A percentile compares a stretch with the other conserved stretches of the same genome.
phyloP scores from a whole-genome alignment of 2,329 filamentous ascomycete species.

The Hymenoscyphus occultus region DNA sequence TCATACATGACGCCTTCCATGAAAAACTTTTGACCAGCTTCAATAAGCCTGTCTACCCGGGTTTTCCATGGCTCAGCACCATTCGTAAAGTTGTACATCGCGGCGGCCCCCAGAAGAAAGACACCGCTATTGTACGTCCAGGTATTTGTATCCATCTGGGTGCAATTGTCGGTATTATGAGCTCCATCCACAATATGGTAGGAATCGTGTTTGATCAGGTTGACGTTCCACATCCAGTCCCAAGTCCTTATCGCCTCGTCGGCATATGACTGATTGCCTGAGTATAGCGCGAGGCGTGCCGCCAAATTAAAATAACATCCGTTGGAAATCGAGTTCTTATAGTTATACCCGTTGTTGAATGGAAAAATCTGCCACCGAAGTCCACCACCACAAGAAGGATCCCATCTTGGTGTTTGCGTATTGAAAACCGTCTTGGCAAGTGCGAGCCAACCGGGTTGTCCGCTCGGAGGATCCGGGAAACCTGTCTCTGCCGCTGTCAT shows the following conservation, averaged over 20 bases:
- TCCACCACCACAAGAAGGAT: constrained; percentile 66
- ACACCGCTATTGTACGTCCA: constrained; percentile 71
- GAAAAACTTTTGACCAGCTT: constrained; percentile 54
- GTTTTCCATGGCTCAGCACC: constrained; percentile 49
- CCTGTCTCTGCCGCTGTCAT: constrained; percentile 69
- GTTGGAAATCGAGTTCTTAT: constrained; percentile 66
- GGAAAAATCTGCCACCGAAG: constrained; percentile 81
- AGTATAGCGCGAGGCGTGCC: constrained; percentile 70
- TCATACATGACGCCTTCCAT: constrained; percentile 62
- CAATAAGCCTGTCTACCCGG: constrained; percentile 54
- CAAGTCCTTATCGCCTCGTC: constrained; percentile 76
- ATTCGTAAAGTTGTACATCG: constrained; percentile 45
- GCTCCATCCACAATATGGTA: constrained; percentile 59
- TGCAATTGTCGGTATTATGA: constrained; percentile 55
- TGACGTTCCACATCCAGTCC: constrained; percentile 59
- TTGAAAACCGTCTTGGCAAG: constrained; percentile 80
- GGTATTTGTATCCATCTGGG: constrained; percentile 56
- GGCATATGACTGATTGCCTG: constrained; percentile 70
- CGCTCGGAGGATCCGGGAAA: constrained; percentile 52
- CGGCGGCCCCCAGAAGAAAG: constrained; percentile 56
- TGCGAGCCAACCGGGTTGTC: constrained; percentile 63
- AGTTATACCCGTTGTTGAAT: constrained; percentile 77
- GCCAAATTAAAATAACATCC: constrained; percentile 60
- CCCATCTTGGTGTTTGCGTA: constrained; percentile 71
- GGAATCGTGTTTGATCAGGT: constrained; percentile 53